Conservation (phyloP, 345 rosid species). For the Hibiscus syriacus region DNA sequence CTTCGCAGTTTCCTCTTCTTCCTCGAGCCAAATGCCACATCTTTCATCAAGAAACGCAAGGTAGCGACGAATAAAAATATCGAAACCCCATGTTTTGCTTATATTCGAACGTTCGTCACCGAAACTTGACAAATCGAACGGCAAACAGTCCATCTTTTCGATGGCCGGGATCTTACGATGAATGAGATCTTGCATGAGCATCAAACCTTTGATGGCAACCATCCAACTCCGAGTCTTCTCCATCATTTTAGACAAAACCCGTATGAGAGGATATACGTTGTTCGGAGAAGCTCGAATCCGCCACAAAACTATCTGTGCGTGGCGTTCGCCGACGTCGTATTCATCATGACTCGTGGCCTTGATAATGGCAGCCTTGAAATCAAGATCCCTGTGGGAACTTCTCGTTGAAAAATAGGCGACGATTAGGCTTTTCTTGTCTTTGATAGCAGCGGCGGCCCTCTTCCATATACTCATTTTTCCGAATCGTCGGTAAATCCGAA, state of each 20-base stretch:
- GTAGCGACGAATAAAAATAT: constrained; percentile 49
- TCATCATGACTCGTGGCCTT: not conserved
- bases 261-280: not conserved
- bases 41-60: constrained; percentile 60
- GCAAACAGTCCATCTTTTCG: constrained; percentile 44
- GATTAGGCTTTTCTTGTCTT: not conserved
- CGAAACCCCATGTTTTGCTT: constrained; percentile 37
- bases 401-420: not conserved
- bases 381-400: not conserved
- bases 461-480: not conserved
- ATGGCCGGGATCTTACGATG: constrained; percentile 43
- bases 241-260: constrained; percentile 42
- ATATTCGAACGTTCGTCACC: constrained; percentile 26
- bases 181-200: constrained; percentile 72
- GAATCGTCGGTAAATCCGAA: not conserved
- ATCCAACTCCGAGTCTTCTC: constrained; percentile 59
- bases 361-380: not conserved
- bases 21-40: constrained; percentile 19
- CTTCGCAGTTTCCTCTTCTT: not conserved
- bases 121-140: constrained; percentile 69
- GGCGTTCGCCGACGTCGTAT: not conserved
- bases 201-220: constrained; percentile 66
- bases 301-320: not conserved
- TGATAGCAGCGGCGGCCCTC: not conserved
- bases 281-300: not conserved